Base-by-base conservation (phyloP, 2,329 filamentous ascomycete genomes). In the Phaeosphaeria sp. region DNA sequence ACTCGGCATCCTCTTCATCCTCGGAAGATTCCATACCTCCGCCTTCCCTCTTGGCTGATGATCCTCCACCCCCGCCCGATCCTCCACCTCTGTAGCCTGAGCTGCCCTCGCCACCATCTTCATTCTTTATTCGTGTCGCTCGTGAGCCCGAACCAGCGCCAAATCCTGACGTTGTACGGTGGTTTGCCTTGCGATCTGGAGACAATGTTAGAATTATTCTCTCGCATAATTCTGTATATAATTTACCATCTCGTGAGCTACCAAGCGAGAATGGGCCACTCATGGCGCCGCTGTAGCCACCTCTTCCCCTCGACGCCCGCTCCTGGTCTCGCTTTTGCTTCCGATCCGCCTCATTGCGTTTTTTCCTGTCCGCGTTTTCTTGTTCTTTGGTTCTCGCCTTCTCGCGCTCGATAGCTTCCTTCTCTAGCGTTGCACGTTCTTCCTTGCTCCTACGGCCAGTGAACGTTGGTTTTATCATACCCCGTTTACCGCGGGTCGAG, bases 21-120 rank as follows among this genome's bases (percentile, higher is more conserved):
- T 83, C 82, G 33, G 81, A 82, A 11, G 80, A 81, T 6, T 80
- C 76, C 53, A 80, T 76, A 18, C 76, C 79, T 9, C 78, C 78
- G 54, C 79, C 65, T 58, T 76, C 66, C 39, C 65, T 64, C 49
- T 72, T 72, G 52, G 67, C 60, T 5, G 61, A 68, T 8, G 65
- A 33, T 40, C 60, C 49, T 7, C 53, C 51, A 43, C 61, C 63
- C 11, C 61, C 56, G 20, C 64, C 64, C 0, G 53, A 53, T 18
- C 64, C 64, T 2, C 55, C 54, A 43, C 66, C 66, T 36, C 64
- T 61, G 44, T 50, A 40, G 25, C 61, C 51, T 18, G 66, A 53
- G 15, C 64, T 66, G 39, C 57, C 59, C 15, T 63, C 57, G 39
- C 56, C 52, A n/a, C 69, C 66, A 33, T 71, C 73, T 60, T 75